phyloP scores from a whole-genome alignment of 2,329 filamentous ascomycete species.

The Phialophora macrospora region DNA sequence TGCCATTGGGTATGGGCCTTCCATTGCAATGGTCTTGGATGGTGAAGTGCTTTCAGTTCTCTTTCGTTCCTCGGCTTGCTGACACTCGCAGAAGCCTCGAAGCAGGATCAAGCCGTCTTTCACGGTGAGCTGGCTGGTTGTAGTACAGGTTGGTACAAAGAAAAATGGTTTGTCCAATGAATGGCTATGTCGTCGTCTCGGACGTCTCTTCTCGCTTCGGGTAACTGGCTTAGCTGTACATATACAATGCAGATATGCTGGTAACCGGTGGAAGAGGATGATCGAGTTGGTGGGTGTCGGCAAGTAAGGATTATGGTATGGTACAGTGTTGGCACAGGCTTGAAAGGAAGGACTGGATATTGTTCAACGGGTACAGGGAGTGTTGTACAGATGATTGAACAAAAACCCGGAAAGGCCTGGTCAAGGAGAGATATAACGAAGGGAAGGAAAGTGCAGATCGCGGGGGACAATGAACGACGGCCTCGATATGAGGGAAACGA shows the following conservation, averaged over 20 bases:
- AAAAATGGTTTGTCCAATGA: conserved; percentile 34
- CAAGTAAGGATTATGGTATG: conserved; percentile 28
- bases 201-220: conserved; percentile 19
- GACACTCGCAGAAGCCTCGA: conserved; percentile 15
- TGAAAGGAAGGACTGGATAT: conserved; percentile 40
- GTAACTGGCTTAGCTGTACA: conserved; percentile 31
- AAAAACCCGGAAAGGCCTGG: conserved; percentile 40
- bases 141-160: conserved; percentile 35
- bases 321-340: conserved; percentile 37
- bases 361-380: conserved; percentile 36
- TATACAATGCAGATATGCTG: conserved; percentile 34
- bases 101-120: conserved; percentile 8
- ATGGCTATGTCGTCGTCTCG: conserved; percentile 25
- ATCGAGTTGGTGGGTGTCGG: conserved; percentile 22
- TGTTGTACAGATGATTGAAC: conserved; percentile 38
- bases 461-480: conserved; percentile 39
- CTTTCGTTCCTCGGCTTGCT: conserved; percentile 18
- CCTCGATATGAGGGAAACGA: conserved; percentile 39
- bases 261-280: conserved; percentile 27
- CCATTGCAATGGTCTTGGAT: conserved; percentile 30
- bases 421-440: conserved; percentile 38
- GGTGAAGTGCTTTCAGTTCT: conserved; percentile 3
- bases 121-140: conserved; percentile 16
- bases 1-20: conserved; percentile 37
- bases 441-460: conserved; percentile 37